phyloP scores from a whole-genome alignment of 306 rosid genomes.

The Prinsepia uniflora region DNA sequence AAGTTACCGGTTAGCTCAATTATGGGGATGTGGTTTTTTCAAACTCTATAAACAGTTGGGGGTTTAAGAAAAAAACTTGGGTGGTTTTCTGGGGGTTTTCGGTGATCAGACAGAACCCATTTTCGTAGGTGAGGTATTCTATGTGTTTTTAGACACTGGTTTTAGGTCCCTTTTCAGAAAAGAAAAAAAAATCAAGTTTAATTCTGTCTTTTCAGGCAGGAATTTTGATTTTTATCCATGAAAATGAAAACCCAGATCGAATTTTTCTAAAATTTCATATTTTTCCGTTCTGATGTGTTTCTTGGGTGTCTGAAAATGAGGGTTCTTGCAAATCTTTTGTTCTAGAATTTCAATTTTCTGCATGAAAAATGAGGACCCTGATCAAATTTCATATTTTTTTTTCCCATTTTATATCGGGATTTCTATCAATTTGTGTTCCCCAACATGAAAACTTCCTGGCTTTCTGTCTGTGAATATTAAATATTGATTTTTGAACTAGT shows the following conservation, averaged over 20 bases:
- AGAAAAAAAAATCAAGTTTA: too few relatives aligned
- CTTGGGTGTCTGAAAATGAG: background rate
- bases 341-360: background rate
- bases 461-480: background rate
- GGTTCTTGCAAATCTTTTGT: background rate
- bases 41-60: slow-evolving; percentile 39
- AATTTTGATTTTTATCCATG: background rate
- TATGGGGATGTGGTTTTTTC: slow-evolving; percentile 30
- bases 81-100: slow-evolving; percentile 53
- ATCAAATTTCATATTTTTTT: too few relatives aligned
- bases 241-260: slow-evolving; percentile 10
- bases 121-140: slow-evolving; percentile 35
- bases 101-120: slow-evolving; percentile 43
- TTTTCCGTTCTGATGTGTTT: background rate
- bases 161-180: background rate
- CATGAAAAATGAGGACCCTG: too few relatives aligned
- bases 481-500: background rate
- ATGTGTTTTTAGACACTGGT: slow-evolving; percentile 10
- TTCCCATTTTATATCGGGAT: too few relatives aligned
- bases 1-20: slow-evolving; percentile 30
- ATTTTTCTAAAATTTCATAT: background rate
- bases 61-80: slow-evolving; percentile 50
- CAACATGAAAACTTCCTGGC: background rate
- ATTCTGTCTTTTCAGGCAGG: background rate
- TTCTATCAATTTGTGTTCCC: too few relatives aligned